A percentile compares a stretch with the other conserved stretches of the same genome.
Evolutionary conservation across 2,329 filamentous ascomycete species (phyloP).

Genomic region (Trichoderma hamatum): DNA sequence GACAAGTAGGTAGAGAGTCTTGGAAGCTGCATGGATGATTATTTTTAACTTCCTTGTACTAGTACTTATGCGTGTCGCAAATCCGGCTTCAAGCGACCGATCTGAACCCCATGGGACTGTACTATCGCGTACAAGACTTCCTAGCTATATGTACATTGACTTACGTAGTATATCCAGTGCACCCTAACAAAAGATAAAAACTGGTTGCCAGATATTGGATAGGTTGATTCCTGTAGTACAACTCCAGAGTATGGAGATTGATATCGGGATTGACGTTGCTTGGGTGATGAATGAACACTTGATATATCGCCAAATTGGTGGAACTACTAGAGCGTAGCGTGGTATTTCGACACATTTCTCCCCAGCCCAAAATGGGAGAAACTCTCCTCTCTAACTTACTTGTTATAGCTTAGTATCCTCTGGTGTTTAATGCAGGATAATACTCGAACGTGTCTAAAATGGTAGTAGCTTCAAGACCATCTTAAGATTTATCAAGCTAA

Average conservation of each 20-base stretch:
- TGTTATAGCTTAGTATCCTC: not conserved
- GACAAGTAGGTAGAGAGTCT: not conserved
- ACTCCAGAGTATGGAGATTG: not conserved
- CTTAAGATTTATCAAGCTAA: not conserved
- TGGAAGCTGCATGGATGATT: not conserved
- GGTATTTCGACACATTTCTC: not conserved
- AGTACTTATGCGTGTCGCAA: conserved; percentile 10
- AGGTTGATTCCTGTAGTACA: not conserved
- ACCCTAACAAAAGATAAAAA: not conserved
- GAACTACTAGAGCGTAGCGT: not conserved
- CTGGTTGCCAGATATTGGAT: not conserved
- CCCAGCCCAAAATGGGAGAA: not conserved
- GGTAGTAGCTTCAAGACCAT: not conserved
- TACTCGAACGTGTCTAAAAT: not conserved
- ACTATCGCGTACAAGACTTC: not conserved
- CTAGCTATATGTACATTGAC: not conserved
- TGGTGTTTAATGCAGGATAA: not conserved
- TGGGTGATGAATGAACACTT: not conserved
- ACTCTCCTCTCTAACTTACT: not conserved
- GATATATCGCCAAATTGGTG: not conserved
- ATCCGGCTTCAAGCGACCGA: not conserved
- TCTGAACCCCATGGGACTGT: not conserved
- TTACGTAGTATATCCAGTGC: not conserved
- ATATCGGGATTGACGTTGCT: not conserved
- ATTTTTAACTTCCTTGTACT: not conserved